Base-by-base conservation (phyloP, 2,329 filamentous ascomycete species). In the Lithohypha guttulata region DNA sequence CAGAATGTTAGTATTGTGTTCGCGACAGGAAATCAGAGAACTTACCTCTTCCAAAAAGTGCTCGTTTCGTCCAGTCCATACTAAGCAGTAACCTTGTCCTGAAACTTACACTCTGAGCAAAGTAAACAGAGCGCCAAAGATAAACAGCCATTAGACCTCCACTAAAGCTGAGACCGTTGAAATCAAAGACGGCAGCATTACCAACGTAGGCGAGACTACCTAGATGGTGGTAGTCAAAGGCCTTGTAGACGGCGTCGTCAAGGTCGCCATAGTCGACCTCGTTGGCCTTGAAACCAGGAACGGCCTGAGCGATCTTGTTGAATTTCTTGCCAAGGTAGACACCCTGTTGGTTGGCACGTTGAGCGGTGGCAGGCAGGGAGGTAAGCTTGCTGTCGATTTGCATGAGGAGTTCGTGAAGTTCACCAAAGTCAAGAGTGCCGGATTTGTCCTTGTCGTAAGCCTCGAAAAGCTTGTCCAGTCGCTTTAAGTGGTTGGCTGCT, bases 1-100 rank as follows among this genome's bases (percentile, higher is more conserved):
- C 3, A 27, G 11, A 18, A 29, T 14, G 41, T 34, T 41, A 43
- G 29, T 10, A 18, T 8, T 15, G 2, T 8, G 22, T n/a, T 2
- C 15, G n/a, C 8, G 10, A n/a, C 15, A 14, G 14, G 26, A 22
- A 20, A 4, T 26, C 21, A n/a, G 13, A 7, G 17, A n/a, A 41
- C 79, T 67, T 64, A 95, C 89, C 91, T 79, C 91, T 74, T 51
- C 91, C 91, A 66, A 98, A 98, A 15, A 98, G 62, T 9, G 85
- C 84, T 58, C 93, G 73, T 75, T 96, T 98, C n/a, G 77, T 79
- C 91, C 91, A 98, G 60, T 98, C 91, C 91, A 98, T 95, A 13
- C 86, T 86, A 61, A 98, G 69, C 55, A 98, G 63, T 48, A 85
- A 75, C 46, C 89, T 75, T 18, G 91, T 98, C 51, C 91, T 70